Conservation (phyloP, 1,139 yeast genomes). For the Citeromyces hawaiiensis region DNA sequence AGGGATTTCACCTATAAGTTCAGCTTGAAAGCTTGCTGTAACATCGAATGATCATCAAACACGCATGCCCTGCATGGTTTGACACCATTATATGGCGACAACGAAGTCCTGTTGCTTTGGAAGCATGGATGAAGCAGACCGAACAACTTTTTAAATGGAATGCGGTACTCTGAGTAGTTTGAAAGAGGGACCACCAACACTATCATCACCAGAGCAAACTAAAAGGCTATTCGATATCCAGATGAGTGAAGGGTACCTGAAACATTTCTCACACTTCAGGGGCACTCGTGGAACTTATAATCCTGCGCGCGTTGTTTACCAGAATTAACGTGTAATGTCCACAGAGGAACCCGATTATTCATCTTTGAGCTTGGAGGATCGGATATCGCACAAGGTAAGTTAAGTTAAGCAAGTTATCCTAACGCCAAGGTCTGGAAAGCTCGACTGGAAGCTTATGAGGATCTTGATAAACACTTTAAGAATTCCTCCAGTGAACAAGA, state of each 20-base stretch:
- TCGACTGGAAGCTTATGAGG: constrained; percentile 69
- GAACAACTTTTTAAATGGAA: too few species aligned
- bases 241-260: background rate
- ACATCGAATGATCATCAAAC: too few species aligned
- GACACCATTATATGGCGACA: too few species aligned
- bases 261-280: background rate
- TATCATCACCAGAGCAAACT: too few species aligned
- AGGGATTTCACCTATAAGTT: too few species aligned
- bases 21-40: too few species aligned
- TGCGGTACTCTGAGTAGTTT: too few species aligned
- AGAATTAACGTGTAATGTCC: background rate
- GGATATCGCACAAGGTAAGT: constrained; percentile 47
- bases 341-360: constrained; percentile 47
- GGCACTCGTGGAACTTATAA: background rate
- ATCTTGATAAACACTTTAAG: constrained; percentile 38
- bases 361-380: constrained; percentile 49
- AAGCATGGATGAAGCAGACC: too few species aligned
- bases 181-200: too few species aligned
- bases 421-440: constrained; percentile 58
- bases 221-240: too few species aligned
- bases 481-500: constrained; percentile 41
- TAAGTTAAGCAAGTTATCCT: background rate
- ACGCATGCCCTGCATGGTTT: too few species aligned
- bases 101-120: too few species aligned
- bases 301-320: background rate